phyloP scores from a whole-genome alignment of 2,329 filamentous ascomycete species.

The Paraphoma chrysanthemicola region DNA sequence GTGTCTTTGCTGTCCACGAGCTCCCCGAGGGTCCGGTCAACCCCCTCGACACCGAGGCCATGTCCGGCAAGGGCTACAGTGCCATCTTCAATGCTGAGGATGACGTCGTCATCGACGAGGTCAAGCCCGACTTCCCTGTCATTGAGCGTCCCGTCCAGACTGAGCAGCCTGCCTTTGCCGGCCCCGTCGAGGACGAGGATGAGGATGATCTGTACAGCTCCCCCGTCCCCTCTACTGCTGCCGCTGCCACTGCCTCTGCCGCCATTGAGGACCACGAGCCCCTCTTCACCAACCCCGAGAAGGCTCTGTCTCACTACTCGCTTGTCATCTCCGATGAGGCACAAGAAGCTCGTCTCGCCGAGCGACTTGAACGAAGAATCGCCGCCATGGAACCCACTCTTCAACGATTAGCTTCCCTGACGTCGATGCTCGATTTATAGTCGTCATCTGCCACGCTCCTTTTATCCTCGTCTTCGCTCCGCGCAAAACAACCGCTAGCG shows the following conservation, averaged over 20 bases:
- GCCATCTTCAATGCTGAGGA: slow-evolving; percentile 42
- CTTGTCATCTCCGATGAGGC: slow-evolving; percentile 67
- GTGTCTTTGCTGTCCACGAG: slow-evolving; percentile 76
- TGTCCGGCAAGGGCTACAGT: slow-evolving; percentile 72
- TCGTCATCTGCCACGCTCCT: slow-evolving; percentile 3
- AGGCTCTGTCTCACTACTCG: slow-evolving; percentile 68
- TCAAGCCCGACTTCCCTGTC: slow-evolving; percentile 59
- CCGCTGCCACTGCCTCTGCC: slow-evolving; percentile 49
- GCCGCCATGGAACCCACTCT: slow-evolving; percentile 42
- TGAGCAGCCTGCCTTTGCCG: slow-evolving; percentile 19
- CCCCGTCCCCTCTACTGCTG: slow-evolving; percentile 38
- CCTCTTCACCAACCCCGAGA: slow-evolving; percentile 65
- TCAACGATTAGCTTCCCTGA: slow-evolving; percentile 43
- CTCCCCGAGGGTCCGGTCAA: slow-evolving; percentile 69
- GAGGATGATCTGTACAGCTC: slow-evolving; percentile 68
- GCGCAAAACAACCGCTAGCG: slow-evolving; percentile 1
- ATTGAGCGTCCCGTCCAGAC: slow-evolving; percentile 51
- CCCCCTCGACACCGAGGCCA: slow-evolving; percentile 64
- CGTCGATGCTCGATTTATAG: slow-evolving; percentile 45
- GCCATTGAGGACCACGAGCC: slow-evolving; percentile 34
- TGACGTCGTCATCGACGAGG: slow-evolving; percentile 50
- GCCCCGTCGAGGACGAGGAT: slow-evolving; percentile 50
- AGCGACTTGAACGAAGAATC: slow-evolving; percentile 44
- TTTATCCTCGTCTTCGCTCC: slow-evolving; percentile 8
- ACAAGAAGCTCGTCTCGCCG: slow-evolving; percentile 36